Evolutionary conservation across 371 early-diverging fungal genomes (phyloP).

Genomic region (Haplosporangium sp.): DNA sequence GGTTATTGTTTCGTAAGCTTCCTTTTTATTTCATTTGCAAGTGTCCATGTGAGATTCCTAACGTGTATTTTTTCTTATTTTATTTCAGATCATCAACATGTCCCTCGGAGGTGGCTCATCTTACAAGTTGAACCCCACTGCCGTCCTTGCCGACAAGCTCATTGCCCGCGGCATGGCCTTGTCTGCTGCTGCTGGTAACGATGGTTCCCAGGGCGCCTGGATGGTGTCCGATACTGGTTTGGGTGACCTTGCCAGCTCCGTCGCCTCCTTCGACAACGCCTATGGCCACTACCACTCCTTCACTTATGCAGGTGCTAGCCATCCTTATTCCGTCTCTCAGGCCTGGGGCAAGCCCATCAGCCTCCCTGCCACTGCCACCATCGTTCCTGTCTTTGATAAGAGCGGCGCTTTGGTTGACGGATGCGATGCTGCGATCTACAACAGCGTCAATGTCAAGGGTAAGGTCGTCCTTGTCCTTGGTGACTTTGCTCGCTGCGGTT

Average conservation of each 20-base stretch:
- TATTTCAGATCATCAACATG: conserved; percentile 65
- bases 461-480: conserved; percentile 69
- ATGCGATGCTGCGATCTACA: conserved; percentile 56
- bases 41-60: not conserved
- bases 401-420: conserved; percentile 56
- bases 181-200: conserved; percentile 77
- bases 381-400: conserved; percentile 33
- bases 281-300: conserved; percentile 44
- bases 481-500: conserved; percentile 65
- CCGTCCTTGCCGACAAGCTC: conserved; percentile 58
- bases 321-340: conserved; percentile 21
- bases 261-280: conserved; percentile 80
- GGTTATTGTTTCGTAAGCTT: not conserved
- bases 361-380: conserved; percentile 14
- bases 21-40: not conserved
- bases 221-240: conserved; percentile 73
- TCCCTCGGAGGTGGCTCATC: conserved; percentile 72
- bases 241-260: conserved; percentile 67
- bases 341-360: conserved; percentile 20
- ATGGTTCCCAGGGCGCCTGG: conserved; percentile 73
- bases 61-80: not conserved
- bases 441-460: conserved; percentile 52
- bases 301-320: conserved; percentile 8
- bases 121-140: conserved; percentile 59
- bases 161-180: conserved; percentile 58